Conservation (phyloP, 73 alveolate species). For the Paramecium sonneborni region DNA sequence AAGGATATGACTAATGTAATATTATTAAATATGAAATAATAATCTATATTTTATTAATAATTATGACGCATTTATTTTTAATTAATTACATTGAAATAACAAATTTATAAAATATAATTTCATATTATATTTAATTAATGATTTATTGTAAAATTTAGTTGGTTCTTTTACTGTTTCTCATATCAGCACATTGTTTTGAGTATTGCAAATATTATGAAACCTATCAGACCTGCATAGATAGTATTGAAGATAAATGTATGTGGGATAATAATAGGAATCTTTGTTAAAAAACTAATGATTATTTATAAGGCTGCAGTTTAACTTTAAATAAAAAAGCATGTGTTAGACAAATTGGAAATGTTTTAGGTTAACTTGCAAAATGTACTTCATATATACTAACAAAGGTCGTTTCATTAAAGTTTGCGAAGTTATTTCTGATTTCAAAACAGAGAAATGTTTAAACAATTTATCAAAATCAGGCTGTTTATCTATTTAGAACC, state of each 20-base stretch:
- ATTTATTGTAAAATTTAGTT: not conserved
- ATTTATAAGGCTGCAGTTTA: not conserved
- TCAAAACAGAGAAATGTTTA: conserved; percentile 5
- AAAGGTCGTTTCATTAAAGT: not conserved
- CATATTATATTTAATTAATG: too few relatives aligned
- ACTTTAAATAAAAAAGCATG: conserved; percentile 9
- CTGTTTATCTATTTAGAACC: not conserved
- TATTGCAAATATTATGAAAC: not conserved
- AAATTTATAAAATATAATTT: not conserved
- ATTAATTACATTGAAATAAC: not conserved
- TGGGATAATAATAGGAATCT: not conserved
- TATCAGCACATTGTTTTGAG: not conserved
- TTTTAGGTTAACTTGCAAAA: not conserved
- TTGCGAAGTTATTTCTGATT: not conserved
- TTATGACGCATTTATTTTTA: not conserved
- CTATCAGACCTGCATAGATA: not conserved
- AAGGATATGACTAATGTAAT: not conserved
- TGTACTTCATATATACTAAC: not conserved
- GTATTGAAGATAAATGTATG: not conserved
- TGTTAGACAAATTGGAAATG: not conserved
- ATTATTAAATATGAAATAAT: not conserved
- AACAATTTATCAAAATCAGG: not conserved
- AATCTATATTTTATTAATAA: not conserved
- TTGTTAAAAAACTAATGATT: not conserved
- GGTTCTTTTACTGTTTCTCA: not conserved